Evolutionary conservation across 2,329 filamentous ascomycete genomes (phyloP), one percentile per base, ranked within the genome.

Genomic region (Geosmithia flava): DNA sequence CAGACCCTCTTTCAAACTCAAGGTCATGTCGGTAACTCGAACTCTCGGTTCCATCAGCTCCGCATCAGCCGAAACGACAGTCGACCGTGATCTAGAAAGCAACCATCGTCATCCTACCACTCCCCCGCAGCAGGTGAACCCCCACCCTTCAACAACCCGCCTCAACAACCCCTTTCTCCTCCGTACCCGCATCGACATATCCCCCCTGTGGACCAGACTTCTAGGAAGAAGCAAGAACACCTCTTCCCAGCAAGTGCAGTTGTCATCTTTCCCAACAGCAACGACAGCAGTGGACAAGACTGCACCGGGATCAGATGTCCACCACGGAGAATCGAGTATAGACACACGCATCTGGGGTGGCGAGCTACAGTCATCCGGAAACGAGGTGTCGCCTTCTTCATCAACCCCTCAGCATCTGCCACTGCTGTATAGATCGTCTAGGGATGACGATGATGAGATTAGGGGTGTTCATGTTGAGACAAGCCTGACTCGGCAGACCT

Each of bases 161-260:
- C 53, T 49, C 27, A 56, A 54, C 19, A 66, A 63, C 48, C 62
- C 62, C 17, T 64, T 66, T 39, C 56, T 58, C 42, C 63, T 66
- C 54, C 59, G 60, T 45, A 65, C 61, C n/a, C 56, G 53, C 17
- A 50, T 62, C 51, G 55, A 58, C 48, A 49, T 64, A 41, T 52
- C 51, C 16, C 7, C 19, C 44, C 49, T 56, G 3, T 54, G 33
- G 33, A 37, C 33, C 11, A 37, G 11, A 13, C 33, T 37, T 16
- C 13, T 37, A 16, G 33, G 33, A 37, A 37, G 33, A 5, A 16
- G 33, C 33, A 37, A 11, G 11, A 13, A 3, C 15, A 37, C 6
- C 3, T 11, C 11, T 16, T 37, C 33, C 10, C 33, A 37, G 33
- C 6, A n/a, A n/a, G n/a, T n/a, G n/a, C n/a, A 16, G 33, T 11